Evolutionary conservation across 2,329 filamentous ascomycete genomes (phyloP).

Genomic region (Scedosporium dehoogii): DNA sequence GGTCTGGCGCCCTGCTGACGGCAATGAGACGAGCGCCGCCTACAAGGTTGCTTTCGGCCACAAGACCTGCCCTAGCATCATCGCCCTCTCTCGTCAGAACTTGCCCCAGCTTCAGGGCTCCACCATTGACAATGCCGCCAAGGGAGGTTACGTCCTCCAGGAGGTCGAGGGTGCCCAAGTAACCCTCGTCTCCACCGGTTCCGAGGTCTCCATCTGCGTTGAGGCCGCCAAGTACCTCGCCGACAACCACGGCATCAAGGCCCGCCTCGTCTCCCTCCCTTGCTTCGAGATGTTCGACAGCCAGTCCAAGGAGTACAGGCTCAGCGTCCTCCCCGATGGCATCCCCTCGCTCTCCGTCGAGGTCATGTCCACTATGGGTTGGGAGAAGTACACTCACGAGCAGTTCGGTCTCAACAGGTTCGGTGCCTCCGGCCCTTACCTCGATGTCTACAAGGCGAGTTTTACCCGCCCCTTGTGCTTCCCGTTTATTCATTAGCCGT

Average conservation of each 20-base stretch:
- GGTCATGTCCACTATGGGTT: conserved; percentile 94
- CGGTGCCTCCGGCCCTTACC: conserved; percentile 93
- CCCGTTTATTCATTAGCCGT: neutral
- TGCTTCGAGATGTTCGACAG: conserved; percentile 96
- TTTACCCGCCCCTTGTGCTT: neutral
- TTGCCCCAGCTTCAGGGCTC: conserved; percentile 95
- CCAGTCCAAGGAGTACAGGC: conserved; percentile 89
- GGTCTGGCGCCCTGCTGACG: conserved; percentile 98
- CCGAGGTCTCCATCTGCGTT: conserved; percentile 87
- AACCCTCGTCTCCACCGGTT: conserved; percentile 89
- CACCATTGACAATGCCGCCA: conserved; percentile 76
- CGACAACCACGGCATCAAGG: conserved; percentile 77
- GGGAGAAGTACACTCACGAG: conserved; percentile 99
- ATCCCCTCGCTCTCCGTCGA: conserved; percentile 90
- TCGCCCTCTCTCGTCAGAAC: conserved; percentile 96
- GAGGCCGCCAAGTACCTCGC: conserved; percentile 87
- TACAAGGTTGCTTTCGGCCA: conserved; percentile 93
- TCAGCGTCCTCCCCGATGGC: conserved; percentile 85
- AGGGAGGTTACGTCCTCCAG: conserved; percentile 88
- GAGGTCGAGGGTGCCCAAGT: conserved; percentile 77
- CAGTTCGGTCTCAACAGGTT: conserved; percentile 99
- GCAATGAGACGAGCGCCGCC: conserved; percentile 94
- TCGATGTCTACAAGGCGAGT: conserved; percentile 87
- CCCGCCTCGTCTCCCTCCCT: conserved; percentile 89
- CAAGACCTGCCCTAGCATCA: conserved; percentile 81